A percentile compares a stretch with the other conserved stretches of the same genome.
Evolutionary conservation across 2,329 filamentous ascomycete genomes (phyloP).

Genomic region (Nannizziopsis barbatae): DNA sequence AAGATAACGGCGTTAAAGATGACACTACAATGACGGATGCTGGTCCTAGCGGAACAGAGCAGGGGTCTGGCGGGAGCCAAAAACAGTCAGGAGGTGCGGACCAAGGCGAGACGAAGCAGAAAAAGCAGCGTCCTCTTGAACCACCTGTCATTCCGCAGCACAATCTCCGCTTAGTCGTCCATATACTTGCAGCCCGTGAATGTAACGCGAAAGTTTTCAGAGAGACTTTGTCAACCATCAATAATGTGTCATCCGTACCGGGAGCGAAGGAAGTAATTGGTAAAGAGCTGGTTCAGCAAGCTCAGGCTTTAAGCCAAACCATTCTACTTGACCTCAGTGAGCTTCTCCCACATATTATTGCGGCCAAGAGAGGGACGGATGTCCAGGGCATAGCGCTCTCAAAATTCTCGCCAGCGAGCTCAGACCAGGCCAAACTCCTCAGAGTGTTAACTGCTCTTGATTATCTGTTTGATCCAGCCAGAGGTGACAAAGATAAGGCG

Average conservation of each 20-base stretch:
- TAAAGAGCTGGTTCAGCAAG: constrained; percentile 80
- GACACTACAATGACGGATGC: constrained; percentile 34
- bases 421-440: constrained; percentile 91
- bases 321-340: constrained; percentile 78
- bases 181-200: constrained; percentile 89
- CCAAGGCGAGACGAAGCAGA: constrained; percentile 42
- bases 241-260: constrained; percentile 87
- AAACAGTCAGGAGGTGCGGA: constrained; percentile 22
- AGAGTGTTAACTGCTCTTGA: constrained; percentile 88
- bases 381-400: constrained; percentile 87
- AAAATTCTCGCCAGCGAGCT: constrained; percentile 91
- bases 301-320: constrained; percentile 69
- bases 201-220: constrained; percentile 97
- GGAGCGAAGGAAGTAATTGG: constrained; percentile 84
- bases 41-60: constrained; percentile 19
- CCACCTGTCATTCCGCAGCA: constrained; percentile 78
- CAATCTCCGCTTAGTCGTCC: constrained; percentile 87
- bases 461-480: constrained; percentile 81
- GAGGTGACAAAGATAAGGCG: constrained; percentile 42
- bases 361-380: constrained; percentile 79
- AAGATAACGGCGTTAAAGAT: constrained; percentile 20
- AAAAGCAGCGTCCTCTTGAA: constrained; percentile 55
- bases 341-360: constrained; percentile 72
- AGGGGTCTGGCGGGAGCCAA: constrained; percentile 32
- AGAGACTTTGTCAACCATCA: constrained; percentile 96